Evolutionary conservation across 768 basidiomycete genomes (phyloP).

Genomic region (Boletales sp.): DNA sequence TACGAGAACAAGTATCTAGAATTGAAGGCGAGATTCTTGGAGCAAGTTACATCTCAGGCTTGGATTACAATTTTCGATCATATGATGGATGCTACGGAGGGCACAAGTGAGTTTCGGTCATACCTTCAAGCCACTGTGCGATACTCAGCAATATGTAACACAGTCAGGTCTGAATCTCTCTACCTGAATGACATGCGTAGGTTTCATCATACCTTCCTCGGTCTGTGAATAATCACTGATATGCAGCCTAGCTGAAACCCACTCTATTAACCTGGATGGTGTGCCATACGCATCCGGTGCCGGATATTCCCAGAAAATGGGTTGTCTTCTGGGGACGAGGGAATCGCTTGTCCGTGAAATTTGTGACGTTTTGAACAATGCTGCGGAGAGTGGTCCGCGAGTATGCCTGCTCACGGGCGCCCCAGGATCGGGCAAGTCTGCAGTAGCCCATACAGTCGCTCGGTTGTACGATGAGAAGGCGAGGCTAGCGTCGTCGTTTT

Average conservation of each 20-base stretch:
- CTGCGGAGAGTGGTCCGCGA: background rate
- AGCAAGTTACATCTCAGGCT: background rate
- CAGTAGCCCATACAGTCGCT: no score
- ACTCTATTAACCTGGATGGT: constrained; percentile 1
- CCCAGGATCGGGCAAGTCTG: no score
- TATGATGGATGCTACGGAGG: background rate
- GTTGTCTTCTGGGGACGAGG: background rate
- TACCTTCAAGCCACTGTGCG: no score
- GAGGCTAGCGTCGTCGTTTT: no score
- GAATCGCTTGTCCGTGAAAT: background rate
- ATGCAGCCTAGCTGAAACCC: background rate
- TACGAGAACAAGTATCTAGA: background rate
- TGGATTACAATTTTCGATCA: no score
- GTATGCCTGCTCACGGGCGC: constrained; percentile 19
- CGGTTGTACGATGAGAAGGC: no score
- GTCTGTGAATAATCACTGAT: background rate
- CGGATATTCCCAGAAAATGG: constrained; percentile 4
- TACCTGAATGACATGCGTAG: no score
- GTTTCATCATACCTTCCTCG: background rate
- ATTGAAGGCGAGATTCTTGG: background rate
- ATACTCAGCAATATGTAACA: no score
- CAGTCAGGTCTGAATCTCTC: no score
- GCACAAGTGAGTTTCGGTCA: background rate
- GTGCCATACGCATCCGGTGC: constrained; percentile 10
- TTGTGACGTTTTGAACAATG: background rate